phyloP scores from a whole-genome alignment of 75 land plant genomes.

The Ceratopteris richardii region DNA sequence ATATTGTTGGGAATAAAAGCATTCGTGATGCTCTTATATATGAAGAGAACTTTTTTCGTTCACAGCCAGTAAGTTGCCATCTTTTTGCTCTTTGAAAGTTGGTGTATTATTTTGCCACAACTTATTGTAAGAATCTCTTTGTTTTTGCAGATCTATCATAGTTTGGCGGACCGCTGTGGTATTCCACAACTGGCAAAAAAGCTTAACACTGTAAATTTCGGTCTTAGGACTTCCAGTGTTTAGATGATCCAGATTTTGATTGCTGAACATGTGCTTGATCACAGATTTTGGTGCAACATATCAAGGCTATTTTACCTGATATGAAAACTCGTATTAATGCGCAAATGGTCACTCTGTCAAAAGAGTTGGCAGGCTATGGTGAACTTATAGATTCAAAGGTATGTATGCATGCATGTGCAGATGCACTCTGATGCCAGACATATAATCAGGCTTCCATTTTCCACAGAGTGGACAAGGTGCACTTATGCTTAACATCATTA shows the following conservation, averaged over 20 bases:
- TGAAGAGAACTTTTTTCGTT: constrained; percentile 87
- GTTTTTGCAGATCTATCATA: constrained; percentile 69
- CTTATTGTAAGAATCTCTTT: neutral
- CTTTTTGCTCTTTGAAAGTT: too few relatives aligned
- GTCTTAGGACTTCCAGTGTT: neutral
- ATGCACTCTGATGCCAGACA: too few relatives aligned
- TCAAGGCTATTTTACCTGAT: constrained; percentile 71
- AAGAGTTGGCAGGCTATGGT: constrained; percentile 84
- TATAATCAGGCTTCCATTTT: too few relatives aligned
- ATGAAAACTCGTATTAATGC: constrained; percentile 71
- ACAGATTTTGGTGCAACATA: constrained; percentile 91
- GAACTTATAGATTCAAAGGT: constrained; percentile 84
- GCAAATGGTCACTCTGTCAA: constrained; percentile 61
- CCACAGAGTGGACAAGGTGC: constrained; percentile 90
- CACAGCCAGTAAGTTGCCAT: constrained; percentile 52
- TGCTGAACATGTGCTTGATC: too few relatives aligned
- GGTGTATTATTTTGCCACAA: too few relatives aligned
- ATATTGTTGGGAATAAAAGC: constrained; percentile 56
- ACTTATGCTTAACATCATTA: constrained; percentile 68
- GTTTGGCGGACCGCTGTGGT: constrained; percentile 81
- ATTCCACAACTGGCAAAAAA: constrained; percentile 90
- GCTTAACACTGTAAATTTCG: constrained; percentile 57
- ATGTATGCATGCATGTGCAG: constrained; percentile 26
- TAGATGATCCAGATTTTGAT: neutral
- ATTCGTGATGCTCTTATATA: constrained; percentile 77